Base-by-base conservation (phyloP, 306 rosid genomes). In the Crataegus laevigata region DNA sequence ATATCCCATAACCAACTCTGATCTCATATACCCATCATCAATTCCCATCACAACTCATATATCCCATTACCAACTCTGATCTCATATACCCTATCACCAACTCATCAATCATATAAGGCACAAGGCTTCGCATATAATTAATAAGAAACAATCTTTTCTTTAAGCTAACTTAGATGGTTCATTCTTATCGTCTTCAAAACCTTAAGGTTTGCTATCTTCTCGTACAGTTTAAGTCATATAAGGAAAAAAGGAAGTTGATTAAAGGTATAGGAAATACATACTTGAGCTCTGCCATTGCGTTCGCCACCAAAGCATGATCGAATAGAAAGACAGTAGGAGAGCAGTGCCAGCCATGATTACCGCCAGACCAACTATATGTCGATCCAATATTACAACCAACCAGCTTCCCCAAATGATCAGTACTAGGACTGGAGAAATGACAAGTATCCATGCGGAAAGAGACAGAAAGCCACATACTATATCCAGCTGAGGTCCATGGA, bases 201-300 rank as follows among this genome's bases (percentile, higher is more conserved):
- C 26, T 14, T 47, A 66, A 32, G 38, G 47, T 51, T 58, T 51
- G 50, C 51, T 3, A 24, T 36, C 68, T 47, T 45, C 11, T 51
- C 26, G 6, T 15, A 18, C 11, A 34, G 32, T 19, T 66, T 28
- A 60, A 61, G 47, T 42, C 59, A 21, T 19, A 61, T 21, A 68
- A 65, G 42, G 62, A 69, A 34, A 60, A 26, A 50, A 4, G 45
- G 19, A 26, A 50, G n/a, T 64, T 11, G 21, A 8, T 14, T 45
- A 66, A 66, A 66, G 59, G 26, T 58, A 66, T 54, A 54, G n/a
- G 78, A 54, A 73, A 61, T 81, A 76, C 99, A 78, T 92, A 96
- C 99, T 96, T 90, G 99, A 96, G 90, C 99, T 96, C 88, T 96
- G 99, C 99, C 99, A 96, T 79, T 92, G 99, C 45, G 99, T 90